Base-by-base conservation (phyloP, 2,329 filamentous ascomycete genomes). In the Dactylonectria macrodidyma region DNA sequence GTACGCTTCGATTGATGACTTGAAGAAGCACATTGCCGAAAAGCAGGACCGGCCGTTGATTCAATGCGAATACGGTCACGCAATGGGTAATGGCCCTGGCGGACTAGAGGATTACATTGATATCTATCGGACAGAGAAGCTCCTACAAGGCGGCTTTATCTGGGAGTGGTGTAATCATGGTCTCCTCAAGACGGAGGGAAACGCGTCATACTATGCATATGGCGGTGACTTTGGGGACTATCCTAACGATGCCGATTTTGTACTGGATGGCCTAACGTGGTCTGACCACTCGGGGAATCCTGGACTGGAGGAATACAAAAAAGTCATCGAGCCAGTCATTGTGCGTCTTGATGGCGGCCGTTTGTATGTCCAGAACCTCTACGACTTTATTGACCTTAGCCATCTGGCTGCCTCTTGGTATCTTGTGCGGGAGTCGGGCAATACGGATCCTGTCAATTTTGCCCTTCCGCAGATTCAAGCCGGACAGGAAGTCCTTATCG, bases 41-140 rank as follows among this genome's bases (percentile, higher is more conserved):
- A 57, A 67, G 6, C 38, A 12, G 0, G 64, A 73, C 1, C 88
- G 91, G 76, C 90, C 89, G 0, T 81, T 92, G 0, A 82, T 92
- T 1, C 81, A 88, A 48, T 88, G 86, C 60, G 87, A 90, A 66
- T 89, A 83, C 65, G 81, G 81, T 0, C 87, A 89, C 70, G 91
- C 92, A 0, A 93, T 94, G 91, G 92, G 92, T 0, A 93, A 93
- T 65, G 91, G 91, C 0, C 91, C 90, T 0, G 91, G 92, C 1
- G 88, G 86, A 1, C 82, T 93, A 56, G 86, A 89, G 67, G 91
- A 93, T 66, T 93, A 94, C 68, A 81, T 92, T 12, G 87, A 91
- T 7, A 84, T 87, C 0, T 94, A 93, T 77, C 88, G 90, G 73
- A 84, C 86, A 50, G 84, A 83, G 34, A 76, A 77, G 0, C 70